Percentiles rank a stretch among this genome's conserved stretches.
These are phyloP conservation scores for Endoconidiophora laricicola DNA, from an alignment of 2,329 filamentous ascomycete species.

Conservation along the genomic window DNA sequence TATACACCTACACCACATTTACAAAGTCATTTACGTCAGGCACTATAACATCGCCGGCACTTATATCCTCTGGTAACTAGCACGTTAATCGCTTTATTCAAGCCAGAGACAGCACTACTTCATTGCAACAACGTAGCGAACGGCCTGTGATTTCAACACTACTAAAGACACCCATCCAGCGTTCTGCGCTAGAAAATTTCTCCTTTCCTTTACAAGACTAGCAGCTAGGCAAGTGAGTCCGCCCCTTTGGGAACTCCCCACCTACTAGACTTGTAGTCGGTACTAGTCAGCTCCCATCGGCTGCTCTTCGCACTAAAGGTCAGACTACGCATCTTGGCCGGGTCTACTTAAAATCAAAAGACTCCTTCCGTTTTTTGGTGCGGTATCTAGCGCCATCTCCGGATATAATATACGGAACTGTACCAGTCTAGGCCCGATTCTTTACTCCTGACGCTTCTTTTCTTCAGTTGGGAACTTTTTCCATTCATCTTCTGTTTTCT, in stretches of 20 bases:
- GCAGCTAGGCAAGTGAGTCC: not conserved
- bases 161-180: not conserved
- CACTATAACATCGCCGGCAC: no score
- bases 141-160: not conserved
- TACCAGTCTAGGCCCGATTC: not conserved
- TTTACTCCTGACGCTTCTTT: not conserved
- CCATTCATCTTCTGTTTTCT: conserved; percentile 1
- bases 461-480: not conserved
- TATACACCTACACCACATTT: no score
- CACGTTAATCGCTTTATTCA: no score
- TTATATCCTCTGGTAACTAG: no score
- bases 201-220: conserved; percentile 2
- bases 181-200: not conserved
- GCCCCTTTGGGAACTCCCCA: no score
- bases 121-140: no score
- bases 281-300: conserved; percentile 1
- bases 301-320: not conserved
- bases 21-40: no score
- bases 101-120: no score
- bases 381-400: not conserved
- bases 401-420: not conserved
- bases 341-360: not conserved
- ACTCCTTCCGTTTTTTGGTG: not conserved
- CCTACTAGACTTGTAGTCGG: no score
- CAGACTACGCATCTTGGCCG: not conserved